Conservation (phyloP, 768 basidiomycete species). For the Pulveroboletus sp. region DNA sequence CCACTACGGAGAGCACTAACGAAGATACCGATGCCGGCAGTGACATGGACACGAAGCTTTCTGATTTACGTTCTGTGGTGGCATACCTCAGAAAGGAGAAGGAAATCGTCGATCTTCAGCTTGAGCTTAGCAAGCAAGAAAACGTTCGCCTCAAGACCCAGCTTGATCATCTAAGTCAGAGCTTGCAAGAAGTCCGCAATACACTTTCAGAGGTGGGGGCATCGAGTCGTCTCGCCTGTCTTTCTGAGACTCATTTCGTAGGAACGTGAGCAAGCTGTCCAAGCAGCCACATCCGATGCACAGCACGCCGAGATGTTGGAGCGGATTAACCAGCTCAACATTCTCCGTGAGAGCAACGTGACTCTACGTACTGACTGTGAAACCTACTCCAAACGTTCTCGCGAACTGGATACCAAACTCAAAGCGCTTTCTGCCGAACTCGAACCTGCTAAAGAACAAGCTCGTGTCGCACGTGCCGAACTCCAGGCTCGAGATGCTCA, state of each 20-base stretch:
- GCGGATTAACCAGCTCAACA: constrained; percentile 80
- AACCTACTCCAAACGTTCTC: constrained; percentile 59
- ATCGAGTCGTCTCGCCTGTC: neutral
- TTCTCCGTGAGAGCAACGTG: constrained; percentile 83
- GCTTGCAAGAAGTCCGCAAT: constrained; percentile 62
- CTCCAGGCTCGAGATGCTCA: constrained; percentile 66
- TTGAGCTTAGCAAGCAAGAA: constrained; percentile 77
- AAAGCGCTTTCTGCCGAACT: constrained; percentile 55
- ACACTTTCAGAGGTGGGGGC: constrained; percentile 63
- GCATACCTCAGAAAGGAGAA: constrained; percentile 85
- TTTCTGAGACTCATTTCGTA: constrained; percentile 25
- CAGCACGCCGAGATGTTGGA: constrained; percentile 84
- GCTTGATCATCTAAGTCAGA: constrained; percentile 66
- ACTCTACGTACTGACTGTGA: constrained; percentile 78
- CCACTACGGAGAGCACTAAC: constrained; percentile 36
- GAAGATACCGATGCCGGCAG: constrained; percentile 44
- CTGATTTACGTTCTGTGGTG: constrained; percentile 74
- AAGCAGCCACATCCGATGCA: constrained; percentile 63
- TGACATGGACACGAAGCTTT: constrained; percentile 57
- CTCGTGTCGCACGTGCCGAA: constrained; percentile 63
- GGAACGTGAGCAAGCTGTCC: constrained; percentile 79
- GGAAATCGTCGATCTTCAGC: constrained; percentile 84
- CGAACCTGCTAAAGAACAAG: constrained; percentile 70
- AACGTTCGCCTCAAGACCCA: constrained; percentile 68
- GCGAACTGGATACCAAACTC: constrained; percentile 62